A percentile compares a stretch with the other conserved stretches of the same genome.
Evolutionary conservation across 352 stramenopile species (phyloP).

Genomic region (Lagenidium giganteum): DNA sequence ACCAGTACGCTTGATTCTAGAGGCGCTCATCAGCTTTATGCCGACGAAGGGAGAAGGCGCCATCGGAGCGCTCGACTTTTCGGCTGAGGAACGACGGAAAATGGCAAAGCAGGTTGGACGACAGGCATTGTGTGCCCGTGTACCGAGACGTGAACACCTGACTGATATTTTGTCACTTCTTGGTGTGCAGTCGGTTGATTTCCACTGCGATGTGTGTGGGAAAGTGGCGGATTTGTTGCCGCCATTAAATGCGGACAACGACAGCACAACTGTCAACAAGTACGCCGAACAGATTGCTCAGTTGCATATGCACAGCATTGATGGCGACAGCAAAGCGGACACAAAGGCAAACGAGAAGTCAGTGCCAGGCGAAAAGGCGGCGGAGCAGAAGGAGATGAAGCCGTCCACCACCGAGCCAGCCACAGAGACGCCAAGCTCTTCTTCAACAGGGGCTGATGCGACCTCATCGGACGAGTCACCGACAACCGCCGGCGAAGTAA

Average conservation of each 20-base stretch:
- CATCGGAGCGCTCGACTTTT: slow-evolving; percentile 78
- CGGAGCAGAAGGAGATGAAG: no score
- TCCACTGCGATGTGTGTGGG: slow-evolving; percentile 74
- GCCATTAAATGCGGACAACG: slow-evolving; percentile 24
- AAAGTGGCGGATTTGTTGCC: slow-evolving; percentile 61
- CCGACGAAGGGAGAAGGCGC: slow-evolving; percentile 84
- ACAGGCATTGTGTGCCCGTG: no score
- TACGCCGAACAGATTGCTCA: slow-evolving; percentile 79
- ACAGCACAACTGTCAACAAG: slow-evolving; percentile 44
- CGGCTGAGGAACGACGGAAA: slow-evolving; percentile 48
- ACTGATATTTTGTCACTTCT: background rate
- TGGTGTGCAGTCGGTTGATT: slow-evolving; percentile 53
- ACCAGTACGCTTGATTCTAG: slow-evolving; percentile 94
- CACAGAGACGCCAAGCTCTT: no score
- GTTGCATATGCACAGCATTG: slow-evolving; percentile 73
- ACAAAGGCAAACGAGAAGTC: background rate
- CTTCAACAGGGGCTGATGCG: background rate
- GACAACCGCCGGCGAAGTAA: no score
- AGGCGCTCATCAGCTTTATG: slow-evolving; percentile 98
- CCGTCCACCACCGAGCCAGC: no score
- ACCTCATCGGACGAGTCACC: no score
- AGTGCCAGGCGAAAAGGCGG: background rate
- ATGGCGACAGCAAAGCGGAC: slow-evolving; percentile 15
- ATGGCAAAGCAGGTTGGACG: slow-evolving; percentile 73
- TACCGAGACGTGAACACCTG: background rate